These are phyloP conservation scores for Capsicum baccatum DNA, from an alignment of 257 asterid species.

Conservation along the genomic window DNA sequence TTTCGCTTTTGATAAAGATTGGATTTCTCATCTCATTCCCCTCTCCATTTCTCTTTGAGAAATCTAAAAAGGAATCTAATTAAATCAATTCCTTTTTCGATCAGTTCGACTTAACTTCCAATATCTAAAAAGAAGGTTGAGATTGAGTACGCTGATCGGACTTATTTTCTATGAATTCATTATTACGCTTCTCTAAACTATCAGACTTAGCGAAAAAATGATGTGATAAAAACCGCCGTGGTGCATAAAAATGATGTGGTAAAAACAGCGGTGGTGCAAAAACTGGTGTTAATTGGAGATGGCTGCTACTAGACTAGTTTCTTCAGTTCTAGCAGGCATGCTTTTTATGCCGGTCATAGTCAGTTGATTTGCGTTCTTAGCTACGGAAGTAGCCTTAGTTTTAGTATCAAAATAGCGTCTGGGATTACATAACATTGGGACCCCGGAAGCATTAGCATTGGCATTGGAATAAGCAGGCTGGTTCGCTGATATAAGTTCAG, in stretches of 20 bases:
- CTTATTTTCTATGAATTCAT: conserved; percentile 30
- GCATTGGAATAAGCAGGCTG: conserved; percentile 15
- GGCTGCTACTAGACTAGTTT: conserved; percentile 27
- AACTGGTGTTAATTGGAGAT: conserved; percentile 35
- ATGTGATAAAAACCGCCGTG: conserved; percentile 20
- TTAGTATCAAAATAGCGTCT: not conserved
- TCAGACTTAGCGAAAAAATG: not conserved
- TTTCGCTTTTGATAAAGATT: too few species aligned
- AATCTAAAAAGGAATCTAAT: too few species aligned
- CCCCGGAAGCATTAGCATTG: not conserved
- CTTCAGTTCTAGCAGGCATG: conserved; percentile 34
- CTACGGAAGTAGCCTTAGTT: conserved; percentile 23
- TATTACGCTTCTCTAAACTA: conserved; percentile 31
- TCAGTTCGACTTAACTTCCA: too few species aligned
- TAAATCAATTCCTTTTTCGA: too few species aligned
- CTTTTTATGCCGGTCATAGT: conserved; percentile 35
- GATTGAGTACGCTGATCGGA: conserved; percentile 28
- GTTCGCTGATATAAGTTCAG: conserved; percentile 18
- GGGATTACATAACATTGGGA: not conserved
- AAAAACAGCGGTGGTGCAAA: conserved; percentile 36
- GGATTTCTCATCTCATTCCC: too few species aligned
- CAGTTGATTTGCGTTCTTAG: conserved; percentile 28
- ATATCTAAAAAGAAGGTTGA: not conserved
- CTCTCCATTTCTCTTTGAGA: too few species aligned
- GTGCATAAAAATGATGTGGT: conserved; percentile 45